Percentiles rank a stretch among this genome's conserved stretches.
Conservation (phyloP, 164 flowering plant genomes). For the Chimonanthus praecox region DNA sequence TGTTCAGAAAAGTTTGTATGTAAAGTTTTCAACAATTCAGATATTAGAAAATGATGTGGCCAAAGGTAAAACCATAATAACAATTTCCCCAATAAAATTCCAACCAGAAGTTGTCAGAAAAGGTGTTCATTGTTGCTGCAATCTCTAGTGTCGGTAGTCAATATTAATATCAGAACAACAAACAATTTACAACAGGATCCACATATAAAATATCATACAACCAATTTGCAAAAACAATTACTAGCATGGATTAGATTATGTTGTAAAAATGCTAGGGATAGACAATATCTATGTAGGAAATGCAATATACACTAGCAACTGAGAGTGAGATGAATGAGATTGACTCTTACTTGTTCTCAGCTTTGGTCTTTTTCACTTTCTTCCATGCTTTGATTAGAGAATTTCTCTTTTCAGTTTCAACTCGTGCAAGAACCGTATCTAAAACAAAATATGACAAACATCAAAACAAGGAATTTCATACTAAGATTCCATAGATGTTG, state of each 20-base stretch:
- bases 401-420: constrained; percentile 66
- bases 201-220: not conserved
- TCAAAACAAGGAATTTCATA: not conserved
- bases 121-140: not conserved
- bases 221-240: too few relatives aligned
- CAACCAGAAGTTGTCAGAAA: not conserved
- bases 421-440: constrained; percentile 70
- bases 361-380: constrained; percentile 78
- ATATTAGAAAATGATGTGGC: too few relatives aligned
- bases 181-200: not conserved
- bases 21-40: not conserved
- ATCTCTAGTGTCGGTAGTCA: not conserved
- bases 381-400: constrained; percentile 88
- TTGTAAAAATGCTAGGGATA: not conserved
- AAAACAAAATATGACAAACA: constrained; percentile 1
- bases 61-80: not conserved
- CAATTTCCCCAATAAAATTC: not conserved
- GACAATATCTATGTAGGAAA: not conserved
- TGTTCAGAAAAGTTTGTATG: constrained; percentile 19
- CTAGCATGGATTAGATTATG: not conserved
- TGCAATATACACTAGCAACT: not conserved
- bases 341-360: constrained; percentile 73
- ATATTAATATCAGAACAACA: not conserved
- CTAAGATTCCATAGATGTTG: not conserved
- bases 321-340: not conserved